These are phyloP conservation scores for Murraya paniculata DNA, from an alignment of 345 rosid species.

Conservation along the genomic window DNA sequence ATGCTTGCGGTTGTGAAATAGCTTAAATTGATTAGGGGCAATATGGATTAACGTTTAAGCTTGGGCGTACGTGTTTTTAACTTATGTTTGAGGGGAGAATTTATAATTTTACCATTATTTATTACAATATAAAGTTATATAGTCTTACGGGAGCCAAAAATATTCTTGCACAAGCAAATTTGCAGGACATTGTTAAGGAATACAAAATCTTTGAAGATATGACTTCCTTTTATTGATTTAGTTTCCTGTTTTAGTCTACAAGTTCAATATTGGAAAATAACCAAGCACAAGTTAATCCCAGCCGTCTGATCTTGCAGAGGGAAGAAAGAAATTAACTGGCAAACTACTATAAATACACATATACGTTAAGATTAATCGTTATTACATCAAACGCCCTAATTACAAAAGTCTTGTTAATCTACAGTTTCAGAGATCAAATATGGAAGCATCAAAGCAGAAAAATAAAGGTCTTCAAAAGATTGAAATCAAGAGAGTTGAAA, in stretches of 20 bases:
- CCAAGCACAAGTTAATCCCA: background rate
- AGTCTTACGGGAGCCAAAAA: background rate
- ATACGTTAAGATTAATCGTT: background rate
- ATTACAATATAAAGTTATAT: no score
- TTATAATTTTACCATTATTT: no score
- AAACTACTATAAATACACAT: background rate
- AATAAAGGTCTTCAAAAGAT: conserved; percentile 19
- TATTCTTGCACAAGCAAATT: background rate
- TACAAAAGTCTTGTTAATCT: background rate
- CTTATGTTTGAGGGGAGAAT: no score
- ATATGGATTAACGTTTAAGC: no score
- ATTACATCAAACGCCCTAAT: background rate
- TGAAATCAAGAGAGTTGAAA: conserved; percentile 21
- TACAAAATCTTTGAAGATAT: background rate
- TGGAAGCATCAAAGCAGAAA: background rate
- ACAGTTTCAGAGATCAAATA: background rate
- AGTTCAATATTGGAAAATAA: background rate
- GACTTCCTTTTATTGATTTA: background rate
- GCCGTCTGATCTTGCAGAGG: background rate
- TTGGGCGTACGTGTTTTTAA: no score
- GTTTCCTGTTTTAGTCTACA: background rate
- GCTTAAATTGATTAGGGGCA: no score
- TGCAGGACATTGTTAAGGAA: background rate
- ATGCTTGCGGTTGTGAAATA: no score
- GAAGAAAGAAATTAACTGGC: background rate